phyloP scores from a whole-genome alignment of 2,329 filamentous ascomycete genomes.

The Xylaria polymorpha region DNA sequence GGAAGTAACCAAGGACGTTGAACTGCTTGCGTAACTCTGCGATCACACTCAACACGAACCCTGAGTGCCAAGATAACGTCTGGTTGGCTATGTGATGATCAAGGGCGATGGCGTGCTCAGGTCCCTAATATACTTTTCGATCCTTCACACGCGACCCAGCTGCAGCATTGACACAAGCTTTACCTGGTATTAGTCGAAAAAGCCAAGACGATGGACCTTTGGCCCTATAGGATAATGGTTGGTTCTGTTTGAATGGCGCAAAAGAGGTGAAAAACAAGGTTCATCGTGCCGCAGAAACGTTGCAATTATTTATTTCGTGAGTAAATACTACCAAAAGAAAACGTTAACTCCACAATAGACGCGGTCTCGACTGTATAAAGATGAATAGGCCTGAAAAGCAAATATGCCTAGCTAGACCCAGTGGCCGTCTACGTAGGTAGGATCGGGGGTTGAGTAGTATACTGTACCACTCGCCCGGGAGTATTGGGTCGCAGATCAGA shows the following conservation, averaged over 20 bases:
- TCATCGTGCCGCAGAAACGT: not conserved
- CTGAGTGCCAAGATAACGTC: constrained; percentile 29
- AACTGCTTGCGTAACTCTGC: constrained; percentile 25
- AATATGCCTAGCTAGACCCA: not conserved
- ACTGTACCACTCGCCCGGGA: not conserved
- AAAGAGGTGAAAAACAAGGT: not conserved
- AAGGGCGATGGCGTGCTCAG: constrained; percentile 38
- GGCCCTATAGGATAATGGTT: not conserved
- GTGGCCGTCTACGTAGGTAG: not conserved
- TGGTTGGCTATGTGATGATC: constrained; percentile 34
- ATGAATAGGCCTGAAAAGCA: not conserved
- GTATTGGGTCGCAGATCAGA: not conserved
- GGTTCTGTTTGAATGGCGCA: not conserved
- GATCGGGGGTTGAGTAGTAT: not conserved
- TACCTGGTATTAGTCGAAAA: constrained; percentile 3
- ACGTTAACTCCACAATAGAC: constrained; percentile 3
- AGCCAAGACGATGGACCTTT: constrained; percentile 9
- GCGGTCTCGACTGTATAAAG: not conserved
- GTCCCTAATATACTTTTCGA: constrained; percentile 32
- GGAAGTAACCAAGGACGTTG: constrained; percentile 27
- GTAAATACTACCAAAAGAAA: not conserved
- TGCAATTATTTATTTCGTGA: not conserved
- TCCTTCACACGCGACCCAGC: constrained; percentile 27
- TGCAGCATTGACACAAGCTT: constrained; percentile 26
- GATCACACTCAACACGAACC: constrained; percentile 17